These are phyloP conservation scores for Entomortierella lignicola DNA, from an alignment of 192 early-diverging fungal species.

Conservation along the genomic window DNA sequence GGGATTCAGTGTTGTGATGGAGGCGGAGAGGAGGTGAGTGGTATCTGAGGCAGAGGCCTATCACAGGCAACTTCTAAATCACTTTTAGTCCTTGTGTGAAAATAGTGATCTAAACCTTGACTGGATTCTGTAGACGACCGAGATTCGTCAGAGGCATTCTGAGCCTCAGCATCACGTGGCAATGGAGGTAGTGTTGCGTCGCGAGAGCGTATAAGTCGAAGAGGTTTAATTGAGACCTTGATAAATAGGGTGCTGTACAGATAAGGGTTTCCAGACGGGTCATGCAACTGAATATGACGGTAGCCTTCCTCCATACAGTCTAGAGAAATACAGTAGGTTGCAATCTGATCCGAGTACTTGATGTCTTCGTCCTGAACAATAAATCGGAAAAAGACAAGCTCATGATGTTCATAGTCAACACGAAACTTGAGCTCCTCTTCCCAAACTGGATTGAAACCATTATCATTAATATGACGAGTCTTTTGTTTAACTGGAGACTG, in stretches of 20 bases:
- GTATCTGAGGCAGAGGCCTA: slow-evolving; percentile 11
- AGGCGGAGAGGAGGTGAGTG: background rate
- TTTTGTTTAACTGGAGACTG: slow-evolving; percentile 56
- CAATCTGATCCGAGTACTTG: slow-evolving; percentile 55
- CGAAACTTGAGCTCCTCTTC: slow-evolving; percentile 50
- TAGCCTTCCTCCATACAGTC: slow-evolving; percentile 67
- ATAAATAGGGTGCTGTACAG: slow-evolving; percentile 75
- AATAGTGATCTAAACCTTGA: too few species aligned
- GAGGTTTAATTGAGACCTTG: slow-evolving; percentile 33
- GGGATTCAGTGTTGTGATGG: slow-evolving; percentile 1
- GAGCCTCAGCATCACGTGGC: too few species aligned
- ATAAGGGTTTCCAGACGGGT: slow-evolving; percentile 70
- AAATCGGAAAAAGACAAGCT: slow-evolving; percentile 57
- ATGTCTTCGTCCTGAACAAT: slow-evolving; percentile 56
- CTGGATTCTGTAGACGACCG: slow-evolving; percentile 21
- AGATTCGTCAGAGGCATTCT: background rate
- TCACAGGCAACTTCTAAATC: background rate
- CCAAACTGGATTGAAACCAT: slow-evolving; percentile 66
- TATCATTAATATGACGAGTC: slow-evolving; percentile 64
- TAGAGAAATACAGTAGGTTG: slow-evolving; percentile 57
- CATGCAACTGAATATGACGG: slow-evolving; percentile 74
- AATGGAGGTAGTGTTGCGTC: too few species aligned
- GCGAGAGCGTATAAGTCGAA: background rate
- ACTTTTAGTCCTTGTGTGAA: background rate
- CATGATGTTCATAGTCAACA: slow-evolving; percentile 54